Conservation (phyloP, 305 asterid species). For the Caryopteris hybrid region DNA sequence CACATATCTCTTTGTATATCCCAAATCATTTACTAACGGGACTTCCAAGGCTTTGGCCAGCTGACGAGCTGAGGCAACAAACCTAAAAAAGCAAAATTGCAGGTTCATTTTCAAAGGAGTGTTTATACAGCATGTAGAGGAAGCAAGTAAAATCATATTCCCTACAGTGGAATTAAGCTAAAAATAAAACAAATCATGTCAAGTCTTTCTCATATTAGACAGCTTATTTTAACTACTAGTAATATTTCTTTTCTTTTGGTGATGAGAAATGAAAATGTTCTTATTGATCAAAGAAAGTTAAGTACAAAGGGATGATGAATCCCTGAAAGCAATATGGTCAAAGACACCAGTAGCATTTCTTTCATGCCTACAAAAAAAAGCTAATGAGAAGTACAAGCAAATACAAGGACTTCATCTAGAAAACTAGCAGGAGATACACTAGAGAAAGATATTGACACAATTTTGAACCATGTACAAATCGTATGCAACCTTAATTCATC, state of each 20-base stretch:
- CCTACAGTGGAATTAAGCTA: neutral
- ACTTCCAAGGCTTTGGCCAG: slow-evolving; percentile 94
- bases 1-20: slow-evolving; percentile 93
- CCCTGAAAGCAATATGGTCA: no score
- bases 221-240: neutral
- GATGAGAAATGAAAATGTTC: no score
- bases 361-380: neutral
- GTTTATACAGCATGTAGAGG: neutral
- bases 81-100: slow-evolving; percentile 40
- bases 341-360: no score
- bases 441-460: neutral
- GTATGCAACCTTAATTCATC: neutral
- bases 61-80: slow-evolving; percentile 95
- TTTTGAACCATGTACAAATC: neutral
- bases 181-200: neutral
- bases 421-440: neutral
- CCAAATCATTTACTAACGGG: slow-evolving; percentile 96
- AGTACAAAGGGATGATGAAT: no score
- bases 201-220: neutral
- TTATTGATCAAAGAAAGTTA: no score
- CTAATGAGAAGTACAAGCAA: neutral
- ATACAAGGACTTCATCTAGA: neutral
- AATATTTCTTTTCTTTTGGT: no score
- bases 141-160: neutral
- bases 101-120: slow-evolving; percentile 1